Evolutionary conservation across 2,329 filamentous ascomycete species (phyloP), one percentile per base, ranked within the genome.

Genomic region (Talaromyces sp.): DNA sequence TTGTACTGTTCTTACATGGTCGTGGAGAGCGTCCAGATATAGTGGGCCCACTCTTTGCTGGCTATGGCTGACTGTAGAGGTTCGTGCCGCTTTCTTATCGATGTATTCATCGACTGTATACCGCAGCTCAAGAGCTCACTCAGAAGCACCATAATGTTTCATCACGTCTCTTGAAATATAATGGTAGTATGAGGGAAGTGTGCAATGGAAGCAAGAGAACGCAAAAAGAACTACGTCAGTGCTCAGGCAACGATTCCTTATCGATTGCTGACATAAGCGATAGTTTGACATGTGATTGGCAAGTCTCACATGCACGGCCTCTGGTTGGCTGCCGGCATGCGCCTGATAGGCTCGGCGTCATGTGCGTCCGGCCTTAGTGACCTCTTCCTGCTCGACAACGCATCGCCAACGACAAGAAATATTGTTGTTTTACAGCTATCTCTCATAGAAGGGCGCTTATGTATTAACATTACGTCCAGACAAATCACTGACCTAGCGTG

Each of bases 291-390:
- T 65, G 52, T 61, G 50, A 65, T 65, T 65, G 64, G 64, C 48
- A 56, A 21, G n/a, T n/a, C 37, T 58, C 61, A 59, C 61, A 58
- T 61, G 58, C 23, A 18, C 9, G 2, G 16, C 14, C 12, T 18
- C 57, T 61, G 61, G 61, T 63, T 65, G 63, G 63, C 58, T 42
- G 54, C 28, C 59, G 50, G 42, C 14, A 44, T 31, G 40, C 60
- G 35, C 28, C 60, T 59, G 60, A 65, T 60, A 63, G 46, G 55
- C 54, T 35, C 12, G 50, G 11, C 50, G 64, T 65, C 64, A 65
- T 63, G 61, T 52, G 61, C 50, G 18, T 61, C 59, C 63, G 18
- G 35, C 42, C 11, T 58, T 65, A 28, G 28, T 28, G 28, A 50
- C 42, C 57, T 60, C 59, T 55, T 31, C 18, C 57, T 55, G 39